Base-by-base conservation (phyloP, 225 moss, liverwort and hornwort genomes). In the Polytrichum formosum region DNA sequence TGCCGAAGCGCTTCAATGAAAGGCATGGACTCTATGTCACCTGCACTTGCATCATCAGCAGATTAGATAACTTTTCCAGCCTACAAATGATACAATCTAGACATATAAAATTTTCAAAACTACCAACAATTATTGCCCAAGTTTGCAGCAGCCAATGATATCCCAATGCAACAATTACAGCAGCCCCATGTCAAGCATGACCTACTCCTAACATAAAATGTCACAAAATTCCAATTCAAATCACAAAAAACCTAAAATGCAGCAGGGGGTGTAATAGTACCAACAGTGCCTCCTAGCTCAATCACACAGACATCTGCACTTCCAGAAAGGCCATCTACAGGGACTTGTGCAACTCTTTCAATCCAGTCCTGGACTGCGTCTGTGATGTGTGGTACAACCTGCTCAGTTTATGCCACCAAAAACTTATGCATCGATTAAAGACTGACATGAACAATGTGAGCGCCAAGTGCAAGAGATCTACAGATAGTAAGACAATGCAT, bases 311-410 rank as follows among this genome's bases (percentile, higher is more conserved):
- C 93, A 76, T 93, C 96, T 20, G 91, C 93, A 65, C 86, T 86
- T 28, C 93, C 96, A 61, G 89, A 82, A 61, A 78, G 73, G 46
- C 90, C 93, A 73, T 96, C 96, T 7, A 96, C 96, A n/a, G 93
- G 90, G 18, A 96, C 88, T 83, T 78, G 80, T 26, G 93, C 93
- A 55, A 93, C 91, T 65, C 83, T 81, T 82, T 90, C 87, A 72
- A 96, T 96, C 93, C 93, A 93, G 59, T 96, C 93, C 78, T 93
- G 96, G 67, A 96, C 87, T 18, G 90, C 91, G 72, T 90, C 87
- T 67, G 96, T 90, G 54, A 96, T 89, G 74, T 96, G 96, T 53
- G 96, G 96, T 5, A 96, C 90, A 62, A 91, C 91, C 92, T 93
- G 81, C 33, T 74, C 37, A 78, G 6, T 30, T 56, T 56, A 13